Evolutionary conservation across 371 early-diverging fungal genomes (phyloP).

Genomic region (Mortierella sp.): DNA sequence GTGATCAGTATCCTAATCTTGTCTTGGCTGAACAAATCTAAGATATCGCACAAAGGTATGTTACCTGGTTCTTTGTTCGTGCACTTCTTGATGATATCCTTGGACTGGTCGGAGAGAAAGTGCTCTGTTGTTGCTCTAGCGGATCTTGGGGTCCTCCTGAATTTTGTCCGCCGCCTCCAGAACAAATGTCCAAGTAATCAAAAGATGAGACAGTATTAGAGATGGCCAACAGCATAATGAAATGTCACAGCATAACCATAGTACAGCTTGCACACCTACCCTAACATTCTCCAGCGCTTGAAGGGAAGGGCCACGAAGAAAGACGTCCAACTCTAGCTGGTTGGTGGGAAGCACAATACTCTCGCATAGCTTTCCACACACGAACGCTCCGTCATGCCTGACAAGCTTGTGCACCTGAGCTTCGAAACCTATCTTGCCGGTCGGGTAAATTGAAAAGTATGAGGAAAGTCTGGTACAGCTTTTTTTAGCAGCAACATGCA

Average conservation of each 20-base stretch:
- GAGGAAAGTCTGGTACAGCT: neutral
- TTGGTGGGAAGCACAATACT: neutral
- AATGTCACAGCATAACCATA: neutral
- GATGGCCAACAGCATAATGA: too few relatives aligned
- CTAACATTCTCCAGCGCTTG: conserved; percentile 3
- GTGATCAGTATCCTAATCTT: too few relatives aligned
- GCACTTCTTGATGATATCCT: too few relatives aligned
- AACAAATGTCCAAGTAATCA: conserved; percentile 7
- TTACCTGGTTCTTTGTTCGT: too few relatives aligned
- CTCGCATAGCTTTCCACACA: neutral
- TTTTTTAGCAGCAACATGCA: conserved; percentile 7
- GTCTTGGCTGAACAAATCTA: too few relatives aligned
- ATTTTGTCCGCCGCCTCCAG: neutral
- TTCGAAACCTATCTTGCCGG: conserved; percentile 2
- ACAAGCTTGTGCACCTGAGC: conserved; percentile 2
- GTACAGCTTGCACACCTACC: neutral
- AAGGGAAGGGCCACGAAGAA: conserved; percentile 4
- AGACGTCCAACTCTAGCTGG: neutral
- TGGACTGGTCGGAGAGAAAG: too few relatives aligned
- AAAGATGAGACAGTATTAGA: neutral
- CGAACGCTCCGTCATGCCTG: too few relatives aligned
- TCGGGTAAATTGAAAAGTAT: neutral
- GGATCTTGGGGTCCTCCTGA: neutral
- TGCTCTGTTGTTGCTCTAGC: too few relatives aligned
- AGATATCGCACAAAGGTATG: too few relatives aligned